Evolutionary conservation across 768 basidiomycete species (phyloP).

Genomic region (Leucocoprinus birnbaumii): DNA sequence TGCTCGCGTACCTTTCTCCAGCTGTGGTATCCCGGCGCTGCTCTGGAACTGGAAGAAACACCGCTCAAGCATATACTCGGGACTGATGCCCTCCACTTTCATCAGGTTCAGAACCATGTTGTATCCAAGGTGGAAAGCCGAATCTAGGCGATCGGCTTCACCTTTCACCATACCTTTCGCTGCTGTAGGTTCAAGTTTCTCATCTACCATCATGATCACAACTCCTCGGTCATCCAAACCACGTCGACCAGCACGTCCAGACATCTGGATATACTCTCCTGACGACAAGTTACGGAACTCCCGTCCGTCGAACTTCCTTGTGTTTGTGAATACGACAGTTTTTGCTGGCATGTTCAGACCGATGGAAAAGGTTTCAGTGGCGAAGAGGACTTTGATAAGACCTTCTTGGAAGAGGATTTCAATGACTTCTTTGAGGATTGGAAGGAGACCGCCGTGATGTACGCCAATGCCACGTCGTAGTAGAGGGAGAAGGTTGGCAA

Average conservation of each 20-base stretch:
- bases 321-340: slow-evolving; percentile 95
- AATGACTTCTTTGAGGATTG: slow-evolving; percentile 97
- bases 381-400: slow-evolving; percentile 95
- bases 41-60: slow-evolving; percentile 99
- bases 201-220: slow-evolving; percentile 99
- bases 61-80: slow-evolving; percentile 95
- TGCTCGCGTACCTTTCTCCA: slow-evolving; percentile 70
- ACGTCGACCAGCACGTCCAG: slow-evolving; percentile 94
- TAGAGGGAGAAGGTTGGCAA: slow-evolving; percentile 87
- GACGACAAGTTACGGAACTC: slow-evolving; percentile 92
- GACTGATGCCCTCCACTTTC: slow-evolving; percentile 97
- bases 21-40: slow-evolving; percentile 79
- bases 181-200: slow-evolving; percentile 89
- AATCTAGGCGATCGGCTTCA: slow-evolving; percentile 93
- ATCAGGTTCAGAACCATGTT: slow-evolving; percentile 99
- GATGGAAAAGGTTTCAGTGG: slow-evolving; percentile 98
- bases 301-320: slow-evolving; percentile 94
- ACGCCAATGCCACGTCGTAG: slow-evolving; percentile 95
- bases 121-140: slow-evolving; percentile 97
- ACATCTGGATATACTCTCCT: slow-evolving; percentile 99
- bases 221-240: slow-evolving; percentile 98
- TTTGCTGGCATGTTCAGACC: slow-evolving; percentile 99
- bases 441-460: slow-evolving; percentile 96
- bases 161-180: slow-evolving; percentile 99
- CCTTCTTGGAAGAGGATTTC: slow-evolving; percentile 99